Conservation (phyloP, 2,329 filamentous ascomycete species). For the Sclerotinia subarctica region DNA sequence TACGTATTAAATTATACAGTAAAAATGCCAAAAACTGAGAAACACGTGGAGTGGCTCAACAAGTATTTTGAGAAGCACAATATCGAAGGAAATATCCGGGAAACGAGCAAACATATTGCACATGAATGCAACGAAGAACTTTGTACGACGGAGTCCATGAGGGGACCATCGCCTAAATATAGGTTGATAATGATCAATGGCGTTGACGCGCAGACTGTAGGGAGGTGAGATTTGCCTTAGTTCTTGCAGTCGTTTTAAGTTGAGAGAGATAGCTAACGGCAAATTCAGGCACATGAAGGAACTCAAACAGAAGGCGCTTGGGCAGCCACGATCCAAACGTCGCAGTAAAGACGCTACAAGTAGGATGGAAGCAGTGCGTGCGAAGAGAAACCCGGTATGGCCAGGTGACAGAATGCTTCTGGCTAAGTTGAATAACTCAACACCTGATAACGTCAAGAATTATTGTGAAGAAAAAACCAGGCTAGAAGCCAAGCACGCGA, state of each 20-base stretch:
- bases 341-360: too few relatives aligned
- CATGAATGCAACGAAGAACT: background rate
- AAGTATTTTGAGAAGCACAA: background rate
- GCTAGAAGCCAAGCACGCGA: background rate
- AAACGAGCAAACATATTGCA: background rate
- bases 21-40: background rate
- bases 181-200: background rate
- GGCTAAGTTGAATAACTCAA: background rate
- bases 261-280: background rate
- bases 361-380: background rate
- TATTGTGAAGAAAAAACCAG: slow-evolving; percentile 4
- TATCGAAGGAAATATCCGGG: background rate
- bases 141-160: background rate
- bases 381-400: background rate
- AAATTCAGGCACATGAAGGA: background rate
- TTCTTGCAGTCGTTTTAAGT: too few relatives aligned
- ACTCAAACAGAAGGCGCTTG: background rate
- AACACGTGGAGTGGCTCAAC: background rate
- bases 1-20: background rate
- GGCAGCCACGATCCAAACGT: background rate
- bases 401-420: slow-evolving; percentile 8
- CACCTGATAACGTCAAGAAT: background rate
- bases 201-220: background rate
- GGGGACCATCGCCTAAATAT: background rate
- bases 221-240: background rate